A percentile compares a stretch with the other conserved stretches of the same genome.
These are phyloP conservation scores for Colletotrichum karsti DNA, from an alignment of 2,329 filamentous ascomycete genomes.

Conservation along the genomic window DNA sequence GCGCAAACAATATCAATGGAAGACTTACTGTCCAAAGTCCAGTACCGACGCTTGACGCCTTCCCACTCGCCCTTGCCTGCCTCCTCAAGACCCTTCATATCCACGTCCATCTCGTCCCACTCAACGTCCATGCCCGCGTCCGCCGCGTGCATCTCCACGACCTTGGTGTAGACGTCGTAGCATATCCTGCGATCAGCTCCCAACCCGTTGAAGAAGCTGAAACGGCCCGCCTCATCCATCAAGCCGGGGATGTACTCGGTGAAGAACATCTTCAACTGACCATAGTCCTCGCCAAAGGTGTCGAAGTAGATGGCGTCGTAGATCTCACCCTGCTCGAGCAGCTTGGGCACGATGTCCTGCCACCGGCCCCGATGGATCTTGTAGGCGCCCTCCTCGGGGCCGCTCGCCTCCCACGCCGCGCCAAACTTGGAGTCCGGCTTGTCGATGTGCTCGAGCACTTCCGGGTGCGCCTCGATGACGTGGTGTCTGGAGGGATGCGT, in stretches of 20 bases:
- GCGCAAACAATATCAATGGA: background rate
- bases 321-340: slow-evolving; percentile 73
- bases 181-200: slow-evolving; percentile 92
- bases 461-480: slow-evolving; percentile 86
- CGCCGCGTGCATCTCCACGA: slow-evolving; percentile 88
- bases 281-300: slow-evolving; percentile 95
- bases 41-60: slow-evolving; percentile 88
- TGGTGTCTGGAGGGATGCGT: slow-evolving; percentile 77
- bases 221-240: slow-evolving; percentile 76
- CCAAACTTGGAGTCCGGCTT: slow-evolving; percentile 60
- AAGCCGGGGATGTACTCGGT: slow-evolving; percentile 85
- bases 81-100: slow-evolving; percentile 70
- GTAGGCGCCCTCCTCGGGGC: slow-evolving; percentile 72
- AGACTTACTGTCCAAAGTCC: slow-evolving; percentile 78
- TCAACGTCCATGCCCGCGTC: slow-evolving; percentile 91
- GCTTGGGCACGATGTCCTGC: slow-evolving; percentile 79
- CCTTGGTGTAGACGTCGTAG: slow-evolving; percentile 95
- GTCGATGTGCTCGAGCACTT: slow-evolving; percentile 73
- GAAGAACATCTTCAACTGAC: slow-evolving; percentile 86
- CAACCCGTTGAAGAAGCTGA: slow-evolving; percentile 90
- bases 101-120: slow-evolving; percentile 82
- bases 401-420: slow-evolving; percentile 60
- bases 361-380: slow-evolving; percentile 79
- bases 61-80: slow-evolving; percentile 83
- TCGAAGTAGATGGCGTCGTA: slow-evolving; percentile 97